Conservation (phyloP, 768 basidiomycete species). For the Tylopilus felleus region DNA sequence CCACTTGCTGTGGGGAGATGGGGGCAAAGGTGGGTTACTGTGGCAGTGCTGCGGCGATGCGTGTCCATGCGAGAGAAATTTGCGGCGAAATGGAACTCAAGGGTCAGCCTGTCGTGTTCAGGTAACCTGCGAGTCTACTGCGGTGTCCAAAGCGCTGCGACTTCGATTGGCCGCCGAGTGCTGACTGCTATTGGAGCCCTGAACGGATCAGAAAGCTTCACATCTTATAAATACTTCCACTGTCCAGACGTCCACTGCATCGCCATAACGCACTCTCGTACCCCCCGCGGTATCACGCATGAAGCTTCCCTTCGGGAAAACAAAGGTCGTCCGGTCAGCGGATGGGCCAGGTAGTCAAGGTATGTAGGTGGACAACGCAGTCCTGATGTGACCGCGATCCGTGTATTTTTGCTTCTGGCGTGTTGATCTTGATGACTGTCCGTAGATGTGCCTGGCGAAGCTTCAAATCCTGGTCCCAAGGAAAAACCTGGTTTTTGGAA, state of each 20-base stretch:
- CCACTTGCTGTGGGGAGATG: too few relatives aligned
- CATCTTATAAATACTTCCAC: too few relatives aligned
- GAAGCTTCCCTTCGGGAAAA: slow-evolving; percentile 10
- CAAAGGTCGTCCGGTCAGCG: background rate
- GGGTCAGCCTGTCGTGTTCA: background rate
- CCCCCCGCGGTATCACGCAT: slow-evolving; percentile 4
- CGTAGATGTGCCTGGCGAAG: slow-evolving; percentile 1
- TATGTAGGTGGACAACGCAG: slow-evolving; percentile 1
- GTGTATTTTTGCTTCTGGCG: background rate
- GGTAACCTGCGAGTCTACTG: background rate
- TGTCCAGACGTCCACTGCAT: background rate
- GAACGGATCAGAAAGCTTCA: too few relatives aligned
- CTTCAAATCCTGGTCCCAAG: background rate
- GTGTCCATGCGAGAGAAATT: too few relatives aligned
- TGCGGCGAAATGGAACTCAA: too few relatives aligned
- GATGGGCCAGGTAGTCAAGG: background rate
- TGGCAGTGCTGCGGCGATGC: too few relatives aligned
- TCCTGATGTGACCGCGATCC: background rate
- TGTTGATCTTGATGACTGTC: background rate
- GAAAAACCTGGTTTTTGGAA: slow-evolving; percentile 25
- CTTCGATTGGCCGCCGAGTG: background rate
- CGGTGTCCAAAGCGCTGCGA: background rate
- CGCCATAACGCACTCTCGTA: background rate
- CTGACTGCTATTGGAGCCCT: background rate
- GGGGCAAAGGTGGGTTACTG: too few relatives aligned